Conservation (phyloP, 179 eudicot genomes). For the Beta lomatogona region DNA sequence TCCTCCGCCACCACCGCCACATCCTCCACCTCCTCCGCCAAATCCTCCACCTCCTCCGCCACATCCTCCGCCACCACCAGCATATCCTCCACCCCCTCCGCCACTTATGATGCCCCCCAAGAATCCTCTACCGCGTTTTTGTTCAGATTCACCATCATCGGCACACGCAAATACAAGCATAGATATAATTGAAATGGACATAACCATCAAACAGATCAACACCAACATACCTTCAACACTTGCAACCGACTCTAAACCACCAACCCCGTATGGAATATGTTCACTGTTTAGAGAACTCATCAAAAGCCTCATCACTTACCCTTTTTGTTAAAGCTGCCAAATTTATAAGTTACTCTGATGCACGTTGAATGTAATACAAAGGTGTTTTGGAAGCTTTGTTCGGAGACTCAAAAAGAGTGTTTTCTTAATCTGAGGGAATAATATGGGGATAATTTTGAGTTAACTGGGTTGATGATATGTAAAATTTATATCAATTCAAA, state of each 20-base stretch:
- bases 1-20: no score
- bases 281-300: neutral
- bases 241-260: neutral
- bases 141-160: neutral
- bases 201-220: neutral
- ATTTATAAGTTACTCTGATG: no score
- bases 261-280: neutral
- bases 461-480: no score
- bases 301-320: neutral
- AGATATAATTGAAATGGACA: neutral
- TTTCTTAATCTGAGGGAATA: no score
- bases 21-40: neutral
- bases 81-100: neutral
- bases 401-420: no score
- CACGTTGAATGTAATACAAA: no score
- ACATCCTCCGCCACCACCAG: neutral
- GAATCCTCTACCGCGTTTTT: no score
- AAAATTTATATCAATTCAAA: no score
- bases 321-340: no score
- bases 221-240: neutral
- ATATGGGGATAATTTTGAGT: no score
- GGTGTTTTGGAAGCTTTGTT: no score
- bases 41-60: neutral
- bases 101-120: no score
- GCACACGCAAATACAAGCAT: slow-evolving; percentile 2